These are phyloP conservation scores for Tephrocybe sp. DNA, from an alignment of 768 basidiomycete genomes.

Conservation along the genomic window DNA sequence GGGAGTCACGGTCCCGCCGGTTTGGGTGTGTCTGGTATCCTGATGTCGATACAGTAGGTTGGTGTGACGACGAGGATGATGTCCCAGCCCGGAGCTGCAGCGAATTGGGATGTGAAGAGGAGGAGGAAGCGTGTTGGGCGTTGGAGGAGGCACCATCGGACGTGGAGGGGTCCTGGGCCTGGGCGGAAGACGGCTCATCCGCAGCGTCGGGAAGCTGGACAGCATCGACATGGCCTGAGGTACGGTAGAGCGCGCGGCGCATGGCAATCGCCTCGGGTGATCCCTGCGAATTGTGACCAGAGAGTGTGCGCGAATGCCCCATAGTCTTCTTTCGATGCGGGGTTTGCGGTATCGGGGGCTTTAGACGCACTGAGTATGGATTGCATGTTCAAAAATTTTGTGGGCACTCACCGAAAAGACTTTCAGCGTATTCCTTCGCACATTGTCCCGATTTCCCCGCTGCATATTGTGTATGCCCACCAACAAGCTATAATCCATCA, in stretches of 20 bases:
- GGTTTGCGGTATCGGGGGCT: conserved; percentile 68
- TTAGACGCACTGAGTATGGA: conserved; percentile 1
- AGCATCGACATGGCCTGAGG: conserved; percentile 65
- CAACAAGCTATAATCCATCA: conserved; percentile 97
- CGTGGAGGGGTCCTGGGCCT: background rate
- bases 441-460: conserved; percentile 88
- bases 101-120: background rate
- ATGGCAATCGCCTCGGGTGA: conserved; percentile 81
- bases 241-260: conserved; percentile 76
- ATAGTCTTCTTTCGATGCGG: conserved; percentile 54
- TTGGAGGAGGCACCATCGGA: background rate
- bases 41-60: background rate
- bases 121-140: background rate
- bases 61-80: conserved; percentile 2
- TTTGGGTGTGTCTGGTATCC: background rate
- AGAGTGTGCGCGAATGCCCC: conserved; percentile 23
- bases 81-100: background rate
- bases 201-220: conserved; percentile 19
- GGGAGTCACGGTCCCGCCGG: conserved; percentile 3
- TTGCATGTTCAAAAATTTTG: background rate
- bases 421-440: conserved; percentile 86
- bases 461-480: conserved; percentile 93
- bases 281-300: conserved; percentile 42
- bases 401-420: conserved; percentile 78
- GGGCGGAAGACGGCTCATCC: conserved; percentile 12